phyloP scores from a whole-genome alignment of 306 rosid species.

The Luffa aegyptiaca region DNA sequence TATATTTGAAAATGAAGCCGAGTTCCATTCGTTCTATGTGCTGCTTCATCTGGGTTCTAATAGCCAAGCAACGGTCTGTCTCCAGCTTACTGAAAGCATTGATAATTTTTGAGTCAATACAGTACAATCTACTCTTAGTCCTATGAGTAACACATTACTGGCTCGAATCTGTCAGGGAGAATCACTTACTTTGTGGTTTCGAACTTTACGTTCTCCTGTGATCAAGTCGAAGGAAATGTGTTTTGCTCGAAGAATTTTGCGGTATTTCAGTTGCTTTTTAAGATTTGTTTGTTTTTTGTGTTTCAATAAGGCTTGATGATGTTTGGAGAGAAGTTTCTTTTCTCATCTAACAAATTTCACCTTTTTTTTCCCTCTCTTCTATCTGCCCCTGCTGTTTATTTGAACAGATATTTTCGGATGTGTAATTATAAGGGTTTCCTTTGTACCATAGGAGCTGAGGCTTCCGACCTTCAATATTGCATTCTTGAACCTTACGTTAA shows the following conservation, averaged over 20 bases:
- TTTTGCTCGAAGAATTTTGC: constrained; percentile 58
- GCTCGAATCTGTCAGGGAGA: constrained; percentile 56
- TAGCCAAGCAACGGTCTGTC: constrained; percentile 53
- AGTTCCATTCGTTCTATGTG: constrained; percentile 71
- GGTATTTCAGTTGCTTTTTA: constrained; percentile 32
- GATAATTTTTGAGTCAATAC: constrained; percentile 8
- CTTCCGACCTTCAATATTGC: constrained; percentile 77
- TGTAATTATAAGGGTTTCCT: constrained; percentile 64
- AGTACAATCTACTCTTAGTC: constrained; percentile 1
- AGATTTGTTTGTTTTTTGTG: constrained; percentile 7
- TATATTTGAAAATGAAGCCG: constrained; percentile 62
- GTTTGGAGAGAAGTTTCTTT: neutral
- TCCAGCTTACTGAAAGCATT: constrained; percentile 19
- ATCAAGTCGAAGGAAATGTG: constrained; percentile 75
- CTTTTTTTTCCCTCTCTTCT: neutral
- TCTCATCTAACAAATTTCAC: neutral
- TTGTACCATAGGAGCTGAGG: constrained; percentile 41
- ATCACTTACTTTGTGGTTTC: constrained; percentile 77
- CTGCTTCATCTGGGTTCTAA: constrained; percentile 74
- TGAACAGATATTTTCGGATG: constrained; percentile 48
- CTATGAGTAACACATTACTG: constrained; percentile 18
- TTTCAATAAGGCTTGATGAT: neutral
- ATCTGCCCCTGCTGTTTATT: constrained; percentile 3
- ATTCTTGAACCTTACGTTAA: constrained; percentile 60
- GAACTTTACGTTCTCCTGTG: constrained; percentile 34